Conservation (phyloP, 176 grass and related monocot species). For the Thinopyrum elongatum region DNA sequence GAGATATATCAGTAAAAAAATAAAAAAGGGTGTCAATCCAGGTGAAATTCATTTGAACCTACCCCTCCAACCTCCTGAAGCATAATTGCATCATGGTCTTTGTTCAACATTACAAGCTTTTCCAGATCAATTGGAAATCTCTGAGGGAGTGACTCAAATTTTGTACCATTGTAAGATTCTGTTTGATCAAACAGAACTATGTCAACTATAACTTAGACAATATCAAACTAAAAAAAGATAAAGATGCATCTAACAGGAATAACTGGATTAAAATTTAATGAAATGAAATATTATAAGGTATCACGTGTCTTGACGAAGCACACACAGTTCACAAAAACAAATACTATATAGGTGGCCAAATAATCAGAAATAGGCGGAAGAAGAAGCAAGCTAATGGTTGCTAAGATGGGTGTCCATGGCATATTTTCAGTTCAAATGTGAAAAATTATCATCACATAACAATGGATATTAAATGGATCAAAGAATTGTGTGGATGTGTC, state of each 20-base stretch:
- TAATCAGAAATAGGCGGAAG: neutral
- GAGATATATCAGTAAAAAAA: neutral
- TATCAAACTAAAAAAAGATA: neutral
- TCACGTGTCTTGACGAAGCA: neutral
- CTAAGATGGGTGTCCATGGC: neutral
- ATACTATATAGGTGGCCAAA: neutral
- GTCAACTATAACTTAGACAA: neutral
- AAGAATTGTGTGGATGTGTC: neutral
- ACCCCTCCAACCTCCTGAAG: constrained; percentile 21
- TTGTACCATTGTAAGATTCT: neutral
- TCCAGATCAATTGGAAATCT: constrained; percentile 27
- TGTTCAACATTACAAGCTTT: constrained; percentile 22
- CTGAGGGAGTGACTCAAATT: neutral
- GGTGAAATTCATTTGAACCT: constrained; percentile 5
- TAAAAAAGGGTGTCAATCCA: neutral
- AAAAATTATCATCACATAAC: neutral
- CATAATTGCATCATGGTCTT: constrained; percentile 5
- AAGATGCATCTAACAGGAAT: neutral
- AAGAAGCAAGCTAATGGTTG: neutral
- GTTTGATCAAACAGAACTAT: neutral
- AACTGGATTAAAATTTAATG: neutral
- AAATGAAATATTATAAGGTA: neutral
- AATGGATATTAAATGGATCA: neutral
- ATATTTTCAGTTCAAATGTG: neutral
- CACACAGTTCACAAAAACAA: neutral